Evolutionary conservation across 2,329 filamentous ascomycete species (phyloP), one percentile per base, ranked within the genome.

Genomic region (Penicillium sp.): DNA sequence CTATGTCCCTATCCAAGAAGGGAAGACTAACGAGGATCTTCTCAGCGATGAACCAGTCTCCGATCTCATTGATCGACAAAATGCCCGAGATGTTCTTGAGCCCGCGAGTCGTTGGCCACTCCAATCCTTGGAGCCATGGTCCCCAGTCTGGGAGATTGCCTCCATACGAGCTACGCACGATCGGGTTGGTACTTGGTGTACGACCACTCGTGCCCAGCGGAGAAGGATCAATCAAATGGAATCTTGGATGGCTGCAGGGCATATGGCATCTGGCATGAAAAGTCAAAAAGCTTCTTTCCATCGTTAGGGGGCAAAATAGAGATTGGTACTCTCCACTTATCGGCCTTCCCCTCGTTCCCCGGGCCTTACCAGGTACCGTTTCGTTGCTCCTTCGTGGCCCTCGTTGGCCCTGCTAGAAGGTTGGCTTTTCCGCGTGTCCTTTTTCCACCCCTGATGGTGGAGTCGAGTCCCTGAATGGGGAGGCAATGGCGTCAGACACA

Each of bases 401-500:
- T 24, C 41, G 41, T 43, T 43, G 40, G 11, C 11, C 41, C 41
- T 16, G 41, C 27, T 18, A 24, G 46, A n/a, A 6, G 19, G 24
- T 39, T 51, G 49, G 18, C 18, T 40, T 27, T 33, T 49, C 22
- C 24, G 46, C 16, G 22, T 31, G 31, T 14, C 46, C 11, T 31
- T 46, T 41, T 11, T 16, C 24, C n/a, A 18, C 43, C 43, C 43
- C 24, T 46, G 24, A 56, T 56, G 64, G 62, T 62, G 59, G 62
- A 64, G 51, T 58, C 58, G 49, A 39, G 59, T 55, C 46, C 47
- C 56, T 59, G 56, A 36, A 54, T 35, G 44, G 49, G n/a, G 35
- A 40, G 37, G n/a, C 46, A 56, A 71, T 72, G 69, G 71, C 70
- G 68, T 66, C 59, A 70, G 64, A 63, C 56, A 65, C 62, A 65